Percentiles rank a stretch among this genome's conserved stretches.
phyloP scores from a whole-genome alignment of 2,329 filamentous ascomycete species.

The Penicillium rolfsii region DNA sequence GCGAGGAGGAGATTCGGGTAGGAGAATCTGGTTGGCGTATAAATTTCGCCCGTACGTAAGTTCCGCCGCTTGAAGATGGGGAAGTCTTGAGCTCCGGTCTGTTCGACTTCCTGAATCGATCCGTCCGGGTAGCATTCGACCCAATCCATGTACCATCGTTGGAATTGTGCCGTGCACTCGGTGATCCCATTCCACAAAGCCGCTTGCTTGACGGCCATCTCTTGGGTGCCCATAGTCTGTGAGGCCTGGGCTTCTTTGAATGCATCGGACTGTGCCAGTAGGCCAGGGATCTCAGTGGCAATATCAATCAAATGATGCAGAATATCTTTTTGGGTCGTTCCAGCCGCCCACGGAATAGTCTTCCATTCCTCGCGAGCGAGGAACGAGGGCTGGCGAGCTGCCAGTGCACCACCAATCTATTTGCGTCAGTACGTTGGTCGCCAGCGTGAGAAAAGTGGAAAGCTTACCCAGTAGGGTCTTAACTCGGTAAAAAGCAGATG shows the following conservation, averaged over 20 bases:
- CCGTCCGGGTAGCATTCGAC: conserved; percentile 39
- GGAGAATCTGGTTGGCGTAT: conserved; percentile 35
- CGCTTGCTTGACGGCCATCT: conserved; percentile 38
- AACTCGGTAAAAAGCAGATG: conserved; percentile 45
- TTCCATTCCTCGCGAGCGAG: conserved; percentile 45
- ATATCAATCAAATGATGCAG: conserved; percentile 44
- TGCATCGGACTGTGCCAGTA: conserved; percentile 38
- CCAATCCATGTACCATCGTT: conserved; percentile 38
- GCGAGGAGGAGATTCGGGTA: conserved; percentile 43
- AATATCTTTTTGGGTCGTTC: conserved; percentile 42
- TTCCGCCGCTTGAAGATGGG: conserved; percentile 41
- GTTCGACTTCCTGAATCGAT: conserved; percentile 32
- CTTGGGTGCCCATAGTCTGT: conserved; percentile 33
- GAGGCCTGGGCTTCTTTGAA: conserved; percentile 31
- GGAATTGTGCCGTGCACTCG: conserved; percentile 36
- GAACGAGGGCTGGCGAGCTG: conserved; percentile 39
- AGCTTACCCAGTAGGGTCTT: conserved; percentile 45
- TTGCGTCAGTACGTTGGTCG: conserved; percentile 4
- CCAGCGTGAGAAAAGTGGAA: too few relatives aligned
- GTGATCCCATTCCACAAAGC: conserved; percentile 41
- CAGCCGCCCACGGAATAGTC: conserved; percentile 44
- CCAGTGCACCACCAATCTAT: conserved; percentile 38
- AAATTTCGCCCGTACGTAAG: conserved; percentile 38
- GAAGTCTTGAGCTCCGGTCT: conserved; percentile 32
- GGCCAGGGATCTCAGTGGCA: conserved; percentile 39